phyloP scores from a whole-genome alignment of 257 asterid species.

The Fraxinus cuspidata region DNA sequence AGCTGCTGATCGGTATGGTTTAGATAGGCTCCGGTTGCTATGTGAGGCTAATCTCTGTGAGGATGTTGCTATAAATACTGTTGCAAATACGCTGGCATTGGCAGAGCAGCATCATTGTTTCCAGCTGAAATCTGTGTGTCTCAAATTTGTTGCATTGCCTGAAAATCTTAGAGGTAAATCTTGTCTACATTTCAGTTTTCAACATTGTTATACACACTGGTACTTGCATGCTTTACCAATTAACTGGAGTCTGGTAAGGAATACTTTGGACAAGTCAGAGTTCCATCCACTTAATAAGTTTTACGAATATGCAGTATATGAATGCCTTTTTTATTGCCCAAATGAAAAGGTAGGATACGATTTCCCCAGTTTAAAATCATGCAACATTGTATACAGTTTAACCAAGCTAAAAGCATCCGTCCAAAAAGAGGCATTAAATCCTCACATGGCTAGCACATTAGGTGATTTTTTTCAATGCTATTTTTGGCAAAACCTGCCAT shows the following conservation, averaged over 20 bases:
- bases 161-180: constrained; percentile 82
- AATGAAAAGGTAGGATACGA: no score
- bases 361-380: neutral
- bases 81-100: constrained; percentile 91
- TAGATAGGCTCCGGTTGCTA: constrained; percentile 84
- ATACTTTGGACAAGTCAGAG: neutral
- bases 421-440: neutral
- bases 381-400: neutral
- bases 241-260: neutral
- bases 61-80: constrained; percentile 88
- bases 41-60: constrained; percentile 84
- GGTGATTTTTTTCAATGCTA: neutral
- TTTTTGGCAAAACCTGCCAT: neutral
- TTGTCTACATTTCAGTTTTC: neutral
- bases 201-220: neutral
- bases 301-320: neutral
- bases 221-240: neutral
- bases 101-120: constrained; percentile 97
- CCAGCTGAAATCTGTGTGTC: constrained; percentile 85
- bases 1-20: constrained; percentile 92
- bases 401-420: neutral
- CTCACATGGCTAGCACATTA: neutral
- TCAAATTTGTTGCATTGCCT: constrained; percentile 78
- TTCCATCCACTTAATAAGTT: neutral
- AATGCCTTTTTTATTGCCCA: neutral